Evolutionary conservation across 1,284 basidiomycete species (phyloP), one percentile per base, ranked within the genome.

Genomic region (Limonomyces culmigenus): DNA sequence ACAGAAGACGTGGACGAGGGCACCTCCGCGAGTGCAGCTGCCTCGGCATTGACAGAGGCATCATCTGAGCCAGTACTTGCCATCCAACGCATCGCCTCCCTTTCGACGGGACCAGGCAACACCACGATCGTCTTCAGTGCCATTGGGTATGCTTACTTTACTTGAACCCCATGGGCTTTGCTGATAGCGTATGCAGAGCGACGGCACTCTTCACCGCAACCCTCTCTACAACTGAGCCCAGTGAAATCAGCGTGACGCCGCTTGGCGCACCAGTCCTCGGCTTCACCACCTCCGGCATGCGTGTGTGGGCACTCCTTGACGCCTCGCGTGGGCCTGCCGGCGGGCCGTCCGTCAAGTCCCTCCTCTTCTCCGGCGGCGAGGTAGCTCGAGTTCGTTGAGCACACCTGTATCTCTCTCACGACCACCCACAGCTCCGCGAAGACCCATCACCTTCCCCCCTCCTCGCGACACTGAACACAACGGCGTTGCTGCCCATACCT

Each of bases 81-180:
- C 8, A 27, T 27, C 8, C 23, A 27, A 27, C n/a, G 23, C 23
- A 70, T 79, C 29, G 58, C 53, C 8, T 62, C 64, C 2, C 41
- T 65, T 2, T 46, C 60, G 5, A 47, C 54, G 37, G 38, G 39
- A 45, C 15, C 41, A 51, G 5, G 45, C 45, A 29, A 47, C 40
- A 52, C 50, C n/a, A 53, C 62, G 31, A 44, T 81, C 6, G 40
- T 83, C 3, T 84, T 84, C 48, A 74, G 60, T 38, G 74, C 60
- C 4, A 60, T 78, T 38, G 80, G 81, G 81, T 85, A 44, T 37
- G 69, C 49, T 23, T 29, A 17, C 17, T 38, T 23, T 31, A 13
- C 30, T 38, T 10, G 31, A 6, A 19, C 14, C 11, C 5, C 19
- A 16, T 17, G 23, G 5, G 14, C 27, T 29, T 23, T 31, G 8